phyloP scores from a whole-genome alignment of 2,329 filamentous ascomycete genomes.

The Fusarium sp. region DNA sequence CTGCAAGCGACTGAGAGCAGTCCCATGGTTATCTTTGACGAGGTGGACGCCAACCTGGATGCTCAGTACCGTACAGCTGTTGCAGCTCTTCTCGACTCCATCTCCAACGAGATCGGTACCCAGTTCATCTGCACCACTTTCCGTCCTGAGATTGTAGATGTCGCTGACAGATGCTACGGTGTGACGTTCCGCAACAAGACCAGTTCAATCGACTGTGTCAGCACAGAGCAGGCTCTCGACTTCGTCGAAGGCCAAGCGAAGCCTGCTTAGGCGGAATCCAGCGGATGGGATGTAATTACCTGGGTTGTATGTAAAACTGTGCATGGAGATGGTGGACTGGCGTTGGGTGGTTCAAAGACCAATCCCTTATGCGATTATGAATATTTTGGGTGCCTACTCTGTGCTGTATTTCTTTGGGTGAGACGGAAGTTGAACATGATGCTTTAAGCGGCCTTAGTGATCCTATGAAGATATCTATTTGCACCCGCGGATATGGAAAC shows the following conservation, averaged over 20 bases:
- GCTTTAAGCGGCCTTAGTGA: slow-evolving; percentile 27
- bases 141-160: slow-evolving; percentile 93
- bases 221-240: slow-evolving; percentile 85
- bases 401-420: slow-evolving; percentile 27
- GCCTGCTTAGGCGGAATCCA: slow-evolving; percentile 43
- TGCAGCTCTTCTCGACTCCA: slow-evolving; percentile 85
- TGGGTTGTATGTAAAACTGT: slow-evolving; percentile 42
- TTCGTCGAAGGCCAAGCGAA: slow-evolving; percentile 89
- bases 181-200: slow-evolving; percentile 96
- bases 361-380: slow-evolving; percentile 47
- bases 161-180: slow-evolving; percentile 98
- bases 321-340: slow-evolving; percentile 37
- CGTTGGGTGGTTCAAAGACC: slow-evolving; percentile 45
- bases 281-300: slow-evolving; percentile 11
- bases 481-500: slow-evolving; percentile 23
- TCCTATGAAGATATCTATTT: slow-evolving; percentile 30
- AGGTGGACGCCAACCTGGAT: slow-evolving; percentile 98
- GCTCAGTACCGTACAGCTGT: slow-evolving; percentile 98
- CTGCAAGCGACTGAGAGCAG: slow-evolving; percentile 97
- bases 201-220: slow-evolving; percentile 91
- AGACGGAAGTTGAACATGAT: slow-evolving; percentile 28
- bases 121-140: slow-evolving; percentile 99
- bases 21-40: slow-evolving; percentile 98
- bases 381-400: slow-evolving; percentile 30
- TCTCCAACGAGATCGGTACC: slow-evolving; percentile 74